Conservation (phyloP, 1,284 basidiomycete genomes). For the Microbotryum silenes-acaulis region DNA sequence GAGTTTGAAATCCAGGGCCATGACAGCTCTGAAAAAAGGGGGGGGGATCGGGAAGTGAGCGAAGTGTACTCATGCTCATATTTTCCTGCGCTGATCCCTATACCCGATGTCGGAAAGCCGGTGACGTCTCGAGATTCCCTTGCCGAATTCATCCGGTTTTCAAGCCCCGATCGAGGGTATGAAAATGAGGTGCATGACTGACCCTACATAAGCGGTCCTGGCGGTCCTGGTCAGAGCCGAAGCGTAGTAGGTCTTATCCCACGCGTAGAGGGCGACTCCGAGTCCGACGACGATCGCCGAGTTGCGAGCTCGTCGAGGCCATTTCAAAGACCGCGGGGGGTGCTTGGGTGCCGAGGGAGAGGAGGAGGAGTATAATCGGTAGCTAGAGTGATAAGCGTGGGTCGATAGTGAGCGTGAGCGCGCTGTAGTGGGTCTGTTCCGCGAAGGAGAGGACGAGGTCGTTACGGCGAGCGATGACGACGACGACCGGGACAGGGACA, state of each 20-base stretch:
- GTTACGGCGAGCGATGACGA: too few relatives aligned
- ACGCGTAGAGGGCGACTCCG: constrained; percentile 49
- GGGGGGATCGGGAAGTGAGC: neutral
- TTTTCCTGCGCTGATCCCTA: neutral
- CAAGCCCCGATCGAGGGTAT: too few relatives aligned
- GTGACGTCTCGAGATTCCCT: too few relatives aligned
- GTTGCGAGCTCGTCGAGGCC: neutral
- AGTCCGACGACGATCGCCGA: constrained; percentile 31
- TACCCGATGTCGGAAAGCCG: too few relatives aligned
- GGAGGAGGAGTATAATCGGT: neutral
- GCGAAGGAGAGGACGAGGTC: constrained; percentile 27
- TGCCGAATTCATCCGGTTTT: too few relatives aligned
- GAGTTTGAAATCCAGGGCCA: constrained; percentile 70
- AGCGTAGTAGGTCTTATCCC: constrained; percentile 58
- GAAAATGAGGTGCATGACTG: constrained; percentile 11
- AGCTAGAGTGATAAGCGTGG: neutral
- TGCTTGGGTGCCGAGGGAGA: neutral
- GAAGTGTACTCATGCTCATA: neutral
- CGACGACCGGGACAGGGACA: neutral
- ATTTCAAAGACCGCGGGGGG: neutral
- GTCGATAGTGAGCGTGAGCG: neutral
- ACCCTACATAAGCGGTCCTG: constrained; percentile 58
- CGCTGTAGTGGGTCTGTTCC: constrained; percentile 4
- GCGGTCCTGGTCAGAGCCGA: constrained; percentile 57
- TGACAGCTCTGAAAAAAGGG: constrained; percentile 48